A percentile compares a stretch with the other conserved stretches of the same genome.
Conservation (phyloP, 2,329 filamentous ascomycete species). For the Sphaerulina populicola region DNA sequence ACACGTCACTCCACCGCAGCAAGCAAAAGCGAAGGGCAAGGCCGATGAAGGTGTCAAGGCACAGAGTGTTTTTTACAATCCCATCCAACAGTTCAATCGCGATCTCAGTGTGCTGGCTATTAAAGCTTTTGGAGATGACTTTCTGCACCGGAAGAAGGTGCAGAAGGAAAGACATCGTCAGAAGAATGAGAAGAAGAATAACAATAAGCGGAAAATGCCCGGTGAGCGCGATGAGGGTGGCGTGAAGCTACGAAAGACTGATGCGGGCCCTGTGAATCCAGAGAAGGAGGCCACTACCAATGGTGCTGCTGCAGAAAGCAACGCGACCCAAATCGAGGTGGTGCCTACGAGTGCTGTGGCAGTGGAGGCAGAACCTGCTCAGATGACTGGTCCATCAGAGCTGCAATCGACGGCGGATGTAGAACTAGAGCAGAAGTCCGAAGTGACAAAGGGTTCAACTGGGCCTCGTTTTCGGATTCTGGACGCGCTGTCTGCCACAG, state of each 20-base stretch:
- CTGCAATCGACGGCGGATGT: slow-evolving; percentile 11
- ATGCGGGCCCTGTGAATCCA: slow-evolving; percentile 7
- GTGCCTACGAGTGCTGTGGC: background rate
- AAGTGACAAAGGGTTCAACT: slow-evolving; percentile 17
- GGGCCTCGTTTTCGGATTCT: slow-evolving; percentile 65
- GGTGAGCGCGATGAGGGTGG: slow-evolving; percentile 19
- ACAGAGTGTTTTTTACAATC: slow-evolving; percentile 93
- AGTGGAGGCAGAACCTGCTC: background rate
- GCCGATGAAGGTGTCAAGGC: slow-evolving; percentile 40
- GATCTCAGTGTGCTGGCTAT: slow-evolving; percentile 90
- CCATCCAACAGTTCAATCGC: slow-evolving; percentile 97
- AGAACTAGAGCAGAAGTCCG: background rate
- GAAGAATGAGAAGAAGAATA: slow-evolving; percentile 28
- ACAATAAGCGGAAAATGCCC: slow-evolving; percentile 31
- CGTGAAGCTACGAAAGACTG: slow-evolving; percentile 13
- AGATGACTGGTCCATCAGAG: background rate
- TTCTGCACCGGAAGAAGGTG: slow-evolving; percentile 23
- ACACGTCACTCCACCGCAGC: slow-evolving; percentile 41
- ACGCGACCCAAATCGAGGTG: background rate
- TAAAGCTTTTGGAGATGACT: slow-evolving; percentile 72
- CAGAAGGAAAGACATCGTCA: slow-evolving; percentile 29
- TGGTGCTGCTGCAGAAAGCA: background rate
- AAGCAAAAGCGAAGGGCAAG: slow-evolving; percentile 34
- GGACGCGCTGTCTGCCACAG: slow-evolving; percentile 89
- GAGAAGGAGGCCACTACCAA: background rate